These are phyloP conservation scores for Eremochloa ophiuroides DNA, from an alignment of 176 grass and related monocot genomes.

Conservation along the genomic window DNA sequence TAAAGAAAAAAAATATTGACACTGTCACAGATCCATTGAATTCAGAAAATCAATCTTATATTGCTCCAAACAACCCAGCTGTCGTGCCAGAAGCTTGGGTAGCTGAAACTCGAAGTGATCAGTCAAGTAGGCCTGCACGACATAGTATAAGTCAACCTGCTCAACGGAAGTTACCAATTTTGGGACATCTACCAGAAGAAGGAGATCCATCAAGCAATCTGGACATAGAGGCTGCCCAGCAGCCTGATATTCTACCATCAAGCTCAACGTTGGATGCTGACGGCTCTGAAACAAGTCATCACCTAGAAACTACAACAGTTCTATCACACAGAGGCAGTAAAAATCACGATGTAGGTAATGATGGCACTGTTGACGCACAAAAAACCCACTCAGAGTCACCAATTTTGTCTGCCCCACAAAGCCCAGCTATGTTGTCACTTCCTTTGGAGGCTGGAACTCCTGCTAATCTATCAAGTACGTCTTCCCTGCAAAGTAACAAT, in stretches of 20 bases:
- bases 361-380: not conserved
- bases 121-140: constrained; percentile 6
- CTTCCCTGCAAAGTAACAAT: constrained; percentile 21
- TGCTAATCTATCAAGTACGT: constrained; percentile 4
- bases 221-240: not conserved
- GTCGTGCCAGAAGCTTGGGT: not conserved
- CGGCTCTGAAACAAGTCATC: not conserved
- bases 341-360: not conserved
- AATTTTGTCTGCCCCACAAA: not conserved
- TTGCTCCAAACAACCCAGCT: not conserved
- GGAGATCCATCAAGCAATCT: constrained; percentile 9
- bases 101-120: constrained; percentile 13
- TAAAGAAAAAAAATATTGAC: not conserved
- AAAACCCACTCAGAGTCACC: not conserved
- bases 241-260: constrained; percentile 6
- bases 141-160: constrained; percentile 14
- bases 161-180: constrained; percentile 11
- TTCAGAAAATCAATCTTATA: not conserved
- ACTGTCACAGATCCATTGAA: not conserved
- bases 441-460: not conserved
- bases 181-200: not conserved
- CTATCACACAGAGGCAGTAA: not conserved
- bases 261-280: not conserved
- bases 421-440: not conserved
- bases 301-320: not conserved